Base-by-base conservation (phyloP, 768 basidiomycete genomes). In the Leccinum disarticulatum region DNA sequence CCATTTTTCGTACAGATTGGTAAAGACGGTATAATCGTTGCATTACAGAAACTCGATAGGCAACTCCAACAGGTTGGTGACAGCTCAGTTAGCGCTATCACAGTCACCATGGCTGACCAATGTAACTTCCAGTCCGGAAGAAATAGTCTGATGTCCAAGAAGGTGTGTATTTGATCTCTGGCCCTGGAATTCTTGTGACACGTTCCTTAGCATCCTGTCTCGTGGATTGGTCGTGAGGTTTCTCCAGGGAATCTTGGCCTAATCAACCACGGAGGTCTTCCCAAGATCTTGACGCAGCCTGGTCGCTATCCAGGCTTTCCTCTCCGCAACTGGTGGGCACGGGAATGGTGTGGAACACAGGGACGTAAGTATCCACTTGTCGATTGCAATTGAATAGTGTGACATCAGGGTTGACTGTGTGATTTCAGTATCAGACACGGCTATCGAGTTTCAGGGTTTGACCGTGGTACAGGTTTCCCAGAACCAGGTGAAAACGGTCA, bases 401-500 rank as follows among this genome's bases (percentile, higher is more conserved):
- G n/a, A 54, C 25, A 46, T 36, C 6, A 17, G 22, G 28, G 15
- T 54, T 35, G 47, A 64, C 54, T 38, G 8, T 5, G 8, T 27
- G 25, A 6, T n/a, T 56, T 36, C 49, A 91, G 89, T 92, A 49
- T 91, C 90, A 11, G 91, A 93, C 65, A 87, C 91, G 1, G 88
- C 90, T 25, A 87, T 93, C 51, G 84, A 87, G 62, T 92, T 92
- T 70, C 80, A 85, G 52, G 91, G 91, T 53, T 75, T 93, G 60
- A 91, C 88, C 0, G 80, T 90, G n/a, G 90, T 93, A 0, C 91
- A 93, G 68, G 92, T 93, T 22, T 89, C 89, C 1, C 91, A 93
- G 77, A 93, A 93, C 67, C 86, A 87, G 67, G 88, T 74, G 51
- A 56, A 61, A 54, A 25, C 14, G 11, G 3, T 0, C 30, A 55